phyloP scores from a whole-genome alignment of 257 asterid genomes.

The Haberlea rhodopensis region DNA sequence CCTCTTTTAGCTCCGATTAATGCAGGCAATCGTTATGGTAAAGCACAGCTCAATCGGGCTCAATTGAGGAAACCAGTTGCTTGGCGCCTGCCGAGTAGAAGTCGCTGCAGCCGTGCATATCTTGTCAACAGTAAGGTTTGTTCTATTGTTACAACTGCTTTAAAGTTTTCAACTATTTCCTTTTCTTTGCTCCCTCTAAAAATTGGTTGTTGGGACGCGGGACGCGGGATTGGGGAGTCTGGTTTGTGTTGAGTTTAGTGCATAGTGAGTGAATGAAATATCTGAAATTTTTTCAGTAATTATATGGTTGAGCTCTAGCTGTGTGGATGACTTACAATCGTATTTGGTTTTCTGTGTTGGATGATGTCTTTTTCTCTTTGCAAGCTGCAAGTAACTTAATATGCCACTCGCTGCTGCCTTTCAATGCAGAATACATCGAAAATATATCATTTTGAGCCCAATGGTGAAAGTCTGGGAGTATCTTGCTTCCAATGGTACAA shows the following conservation, averaged over 20 bases:
- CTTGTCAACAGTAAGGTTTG: constrained; percentile 49
- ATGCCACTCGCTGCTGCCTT: constrained; percentile 21
- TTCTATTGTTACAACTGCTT: too few species aligned
- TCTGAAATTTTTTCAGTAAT: constrained; percentile 1
- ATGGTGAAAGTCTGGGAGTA: constrained; percentile 39
- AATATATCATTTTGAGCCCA: constrained; percentile 41
- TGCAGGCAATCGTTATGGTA: constrained; percentile 29
- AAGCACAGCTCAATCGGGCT: constrained; percentile 39
- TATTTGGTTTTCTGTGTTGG: constrained; percentile 5
- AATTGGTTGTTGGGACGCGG: not conserved
- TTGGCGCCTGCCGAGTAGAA: constrained; percentile 35
- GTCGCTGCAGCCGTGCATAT: constrained; percentile 37
- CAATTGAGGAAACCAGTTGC: constrained; percentile 36
- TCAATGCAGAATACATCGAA: constrained; percentile 58
- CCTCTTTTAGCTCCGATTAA: constrained; percentile 58
- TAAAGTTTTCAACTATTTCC: not conserved
- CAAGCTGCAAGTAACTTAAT: constrained; percentile 8
- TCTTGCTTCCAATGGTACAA: constrained; percentile 61
- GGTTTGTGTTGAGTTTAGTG: not conserved
- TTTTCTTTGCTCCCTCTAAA: constrained; percentile 5
- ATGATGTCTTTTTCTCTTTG: constrained; percentile 14
- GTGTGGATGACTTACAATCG: not conserved
- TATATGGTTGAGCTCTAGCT: constrained; percentile 8
- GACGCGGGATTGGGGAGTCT: constrained; percentile 8
- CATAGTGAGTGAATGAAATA: constrained; percentile 14